Evolutionary conservation across 495 filamentous ascomycete species (phyloP).

Genomic region (Penicillium psychrofluorescens): DNA sequence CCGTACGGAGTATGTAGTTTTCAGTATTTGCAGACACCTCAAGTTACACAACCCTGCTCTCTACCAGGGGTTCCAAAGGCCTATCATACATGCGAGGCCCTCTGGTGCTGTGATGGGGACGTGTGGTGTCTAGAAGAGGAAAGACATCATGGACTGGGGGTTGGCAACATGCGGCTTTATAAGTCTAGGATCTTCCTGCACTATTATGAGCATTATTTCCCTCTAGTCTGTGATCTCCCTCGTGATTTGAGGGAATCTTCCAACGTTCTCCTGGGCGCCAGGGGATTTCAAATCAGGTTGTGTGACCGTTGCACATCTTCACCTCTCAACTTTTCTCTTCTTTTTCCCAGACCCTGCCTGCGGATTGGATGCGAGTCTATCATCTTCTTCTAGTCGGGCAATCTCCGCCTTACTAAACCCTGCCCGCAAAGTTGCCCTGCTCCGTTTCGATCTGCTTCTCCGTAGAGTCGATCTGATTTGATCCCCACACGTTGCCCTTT

Average conservation of each 20-base stretch:
- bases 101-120: slow-evolving; percentile 7
- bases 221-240: background rate
- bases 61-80: background rate
- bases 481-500: no score
- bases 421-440: no score
- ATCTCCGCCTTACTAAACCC: no score
- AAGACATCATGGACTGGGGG: background rate
- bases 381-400: no score
- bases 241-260: background rate
- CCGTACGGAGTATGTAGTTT: no score
- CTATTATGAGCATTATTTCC: background rate
- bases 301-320: slow-evolving; percentile 12
- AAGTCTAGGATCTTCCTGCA: background rate
- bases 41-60: slow-evolving; percentile 15
- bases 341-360: background rate
- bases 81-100: slow-evolving; percentile 10
- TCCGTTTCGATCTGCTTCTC: no score
- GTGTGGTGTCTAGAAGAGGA: background rate
- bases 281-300: slow-evolving; percentile 9
- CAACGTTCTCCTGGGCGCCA: background rate
- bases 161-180: background rate
- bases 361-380: background rate
- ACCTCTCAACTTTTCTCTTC: slow-evolving; percentile 2
- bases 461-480: no score
- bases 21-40: slow-evolving; percentile 6